A percentile compares a stretch with the other conserved stretches of the same genome.
Evolutionary conservation across 2,329 filamentous ascomycete genomes (phyloP).

Genomic region (Botrytis hyacinthi): DNA sequence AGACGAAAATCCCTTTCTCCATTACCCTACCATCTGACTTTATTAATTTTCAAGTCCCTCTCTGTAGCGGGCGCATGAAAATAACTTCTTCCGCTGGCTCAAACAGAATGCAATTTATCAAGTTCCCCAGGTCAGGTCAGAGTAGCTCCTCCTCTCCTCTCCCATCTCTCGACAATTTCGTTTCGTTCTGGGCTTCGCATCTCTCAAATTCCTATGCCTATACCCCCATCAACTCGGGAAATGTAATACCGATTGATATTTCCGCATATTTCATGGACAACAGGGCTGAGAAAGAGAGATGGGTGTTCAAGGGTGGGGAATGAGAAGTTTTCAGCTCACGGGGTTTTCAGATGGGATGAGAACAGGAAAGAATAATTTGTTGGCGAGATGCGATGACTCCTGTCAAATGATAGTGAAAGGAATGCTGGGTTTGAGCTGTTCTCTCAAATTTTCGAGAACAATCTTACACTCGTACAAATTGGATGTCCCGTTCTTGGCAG

Average conservation of each 20-base stretch:
- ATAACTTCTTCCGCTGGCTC: background rate
- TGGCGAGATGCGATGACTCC: background rate
- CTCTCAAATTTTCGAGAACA: background rate
- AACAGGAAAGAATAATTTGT: background rate
- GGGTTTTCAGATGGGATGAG: background rate
- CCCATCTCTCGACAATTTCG: too few species aligned
- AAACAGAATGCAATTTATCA: background rate
- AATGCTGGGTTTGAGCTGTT: background rate
- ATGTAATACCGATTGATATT: background rate
- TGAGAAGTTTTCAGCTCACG: background rate
- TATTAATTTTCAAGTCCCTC: accelerated
- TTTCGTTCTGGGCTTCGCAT: background rate
- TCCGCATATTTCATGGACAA: background rate
- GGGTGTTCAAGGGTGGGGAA: background rate
- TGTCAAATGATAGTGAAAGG: too few species aligned
- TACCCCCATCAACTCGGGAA: background rate
- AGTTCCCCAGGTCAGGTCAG: background rate
- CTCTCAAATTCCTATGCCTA: background rate
- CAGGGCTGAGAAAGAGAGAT: background rate
- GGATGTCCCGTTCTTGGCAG: background rate
- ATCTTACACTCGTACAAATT: background rate
- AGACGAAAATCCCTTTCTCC: background rate
- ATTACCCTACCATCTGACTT: background rate
- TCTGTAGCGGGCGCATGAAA: background rate
- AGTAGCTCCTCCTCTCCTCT: background rate